Percentiles rank a stretch among this genome's conserved stretches.
Evolutionary conservation across 179 eudicot species (phyloP).

Genomic region (Beta lomatogona): DNA sequence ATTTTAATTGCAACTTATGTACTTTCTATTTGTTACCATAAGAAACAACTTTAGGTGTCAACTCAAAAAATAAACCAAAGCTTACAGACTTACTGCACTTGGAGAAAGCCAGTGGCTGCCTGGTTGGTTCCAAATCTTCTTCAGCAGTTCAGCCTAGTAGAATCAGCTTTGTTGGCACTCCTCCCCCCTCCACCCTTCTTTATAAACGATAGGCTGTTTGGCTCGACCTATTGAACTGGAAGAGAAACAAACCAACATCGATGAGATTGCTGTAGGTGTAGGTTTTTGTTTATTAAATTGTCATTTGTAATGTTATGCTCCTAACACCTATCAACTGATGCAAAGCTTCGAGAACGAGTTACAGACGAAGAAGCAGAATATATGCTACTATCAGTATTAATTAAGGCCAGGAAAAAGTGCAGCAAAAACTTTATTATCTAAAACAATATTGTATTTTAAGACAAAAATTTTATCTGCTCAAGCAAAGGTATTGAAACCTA

Average conservation of each 20-base stretch:
- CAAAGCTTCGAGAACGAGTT: background rate
- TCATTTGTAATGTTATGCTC: background rate
- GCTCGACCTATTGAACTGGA: background rate
- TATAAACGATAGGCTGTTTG: background rate
- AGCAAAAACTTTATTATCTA: no score
- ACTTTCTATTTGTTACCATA: background rate
- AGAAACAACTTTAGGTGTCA: background rate
- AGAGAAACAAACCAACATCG: background rate
- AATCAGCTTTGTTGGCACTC: slow-evolving; percentile 24
- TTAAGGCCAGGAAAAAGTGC: background rate
- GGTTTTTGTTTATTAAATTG: background rate
- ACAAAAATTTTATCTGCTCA: background rate
- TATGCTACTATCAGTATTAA: background rate
- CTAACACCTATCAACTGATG: background rate
- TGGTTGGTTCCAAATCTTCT: slow-evolving; percentile 1
- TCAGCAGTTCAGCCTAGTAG: no score
- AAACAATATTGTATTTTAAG: no score
- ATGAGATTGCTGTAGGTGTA: background rate
- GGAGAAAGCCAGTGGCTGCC: slow-evolving; percentile 64
- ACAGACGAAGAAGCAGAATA: background rate
- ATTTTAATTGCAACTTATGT: background rate
- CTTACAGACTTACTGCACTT: slow-evolving; percentile 56
- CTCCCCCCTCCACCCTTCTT: slow-evolving; percentile 21
- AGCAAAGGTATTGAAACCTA: background rate
- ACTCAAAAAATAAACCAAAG: background rate